Evolutionary conservation across 441 rosid genomes (phyloP).

Genomic region (Caryocar brasiliense): DNA sequence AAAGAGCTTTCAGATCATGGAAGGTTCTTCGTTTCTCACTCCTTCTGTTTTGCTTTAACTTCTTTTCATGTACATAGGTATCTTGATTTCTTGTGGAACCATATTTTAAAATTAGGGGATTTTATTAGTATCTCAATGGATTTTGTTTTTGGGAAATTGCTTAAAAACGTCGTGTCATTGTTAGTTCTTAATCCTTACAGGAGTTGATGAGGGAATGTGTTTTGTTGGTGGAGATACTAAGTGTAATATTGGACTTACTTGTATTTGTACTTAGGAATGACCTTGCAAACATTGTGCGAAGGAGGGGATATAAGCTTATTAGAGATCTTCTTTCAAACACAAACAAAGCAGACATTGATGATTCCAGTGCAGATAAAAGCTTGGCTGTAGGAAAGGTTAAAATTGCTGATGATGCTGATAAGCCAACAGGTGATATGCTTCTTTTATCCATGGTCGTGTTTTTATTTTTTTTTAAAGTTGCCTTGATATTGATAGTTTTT

Average conservation of each 20-base stretch:
- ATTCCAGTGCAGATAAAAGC: slow-evolving; percentile 9
- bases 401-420: slow-evolving; percentile 7
- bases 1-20: slow-evolving; percentile 69
- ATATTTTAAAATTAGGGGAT: no score
- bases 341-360: slow-evolving; percentile 17
- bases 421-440: slow-evolving; percentile 30
- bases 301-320: slow-evolving; percentile 74
- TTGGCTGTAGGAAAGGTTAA: slow-evolving; percentile 15
- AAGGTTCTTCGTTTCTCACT: slow-evolving; percentile 38
- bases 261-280: slow-evolving; percentile 73
- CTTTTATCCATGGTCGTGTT: not conserved
- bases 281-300: slow-evolving; percentile 72
- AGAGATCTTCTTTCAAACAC: slow-evolving; percentile 50
- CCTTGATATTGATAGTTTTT: slow-evolving; percentile 14
- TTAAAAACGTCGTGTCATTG: no score
- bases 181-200: no score
- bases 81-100: no score
- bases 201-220: no score
- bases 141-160: no score
- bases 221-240: no score
- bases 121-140: no score
- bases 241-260: no score
- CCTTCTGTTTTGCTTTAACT: not conserved
- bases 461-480: slow-evolving; percentile 1
- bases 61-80: no score